Base-by-base conservation (phyloP, 2,329 filamentous ascomycete species). In the Fusarium chuoi region DNA sequence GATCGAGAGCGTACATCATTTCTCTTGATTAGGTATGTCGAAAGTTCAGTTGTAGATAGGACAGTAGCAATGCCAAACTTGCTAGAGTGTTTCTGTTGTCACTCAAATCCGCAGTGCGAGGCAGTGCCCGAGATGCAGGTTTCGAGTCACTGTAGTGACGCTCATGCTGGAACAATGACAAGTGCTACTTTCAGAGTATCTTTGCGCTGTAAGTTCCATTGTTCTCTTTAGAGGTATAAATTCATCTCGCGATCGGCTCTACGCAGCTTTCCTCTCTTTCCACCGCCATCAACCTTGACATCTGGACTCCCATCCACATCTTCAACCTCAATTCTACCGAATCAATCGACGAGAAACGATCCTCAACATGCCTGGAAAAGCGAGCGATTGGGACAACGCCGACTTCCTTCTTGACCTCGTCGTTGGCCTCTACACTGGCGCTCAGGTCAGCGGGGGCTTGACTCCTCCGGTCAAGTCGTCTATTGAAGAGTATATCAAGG, bases 381-480 rank as follows among this genome's bases (percentile, higher is more conserved):
- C 70, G 20, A 66, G 69, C 30, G 60, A 73, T 41, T 84, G 83
- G 83, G 79, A 80, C 14, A 81, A 80, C 56, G 22, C 78, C 42
- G 75, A 66, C 3, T 79, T 85, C 65, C 79, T 84, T 30, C 72
- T 76, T 62, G 79, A 83, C 33, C 76, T 84, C 46, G 65, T 75
- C 15, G 57, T 84, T 20, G 79, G 74, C 15, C 75, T 85, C 10
- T 84, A 82, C 67, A 71, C 77, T 35, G 76, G 78, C 17, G 76
- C 78, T 20, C 75, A 78, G 41, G 63, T 70, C 3, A 67, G 73
- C n/a, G 77, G 75, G 14, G 76, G 65, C 18, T 77, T 85, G 64
- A 75, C 67, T 20, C 54, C 78, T 20, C 67, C 78, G 33, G 70
- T 78, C 39, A 81, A 81, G 57, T 76, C 78, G 0, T 75, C 74